A percentile compares a stretch with the other conserved stretches of the same genome.
These are phyloP conservation scores for Lathyrus oleraceus DNA, from an alignment of 306 rosid species.

Conservation along the genomic window DNA sequence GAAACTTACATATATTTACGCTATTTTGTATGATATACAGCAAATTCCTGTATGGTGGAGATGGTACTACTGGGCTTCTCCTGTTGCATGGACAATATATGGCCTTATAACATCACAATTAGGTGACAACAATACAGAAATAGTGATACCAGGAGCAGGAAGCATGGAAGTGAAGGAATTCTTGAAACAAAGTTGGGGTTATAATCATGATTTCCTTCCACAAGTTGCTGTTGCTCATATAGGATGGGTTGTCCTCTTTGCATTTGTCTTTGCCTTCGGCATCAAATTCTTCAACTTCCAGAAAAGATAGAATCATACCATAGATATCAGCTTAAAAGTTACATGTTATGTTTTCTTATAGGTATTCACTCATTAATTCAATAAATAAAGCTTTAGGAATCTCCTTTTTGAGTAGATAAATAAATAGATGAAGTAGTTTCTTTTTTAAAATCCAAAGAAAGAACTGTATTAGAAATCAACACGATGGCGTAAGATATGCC, in stretches of 20 bases:
- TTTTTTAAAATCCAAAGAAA: no score
- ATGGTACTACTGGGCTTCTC: slow-evolving; percentile 60
- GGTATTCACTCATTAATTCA: not conserved
- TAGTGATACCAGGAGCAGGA: slow-evolving; percentile 42
- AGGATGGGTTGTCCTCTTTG: slow-evolving; percentile 70
- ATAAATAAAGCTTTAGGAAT: not conserved
- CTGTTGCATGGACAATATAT: slow-evolving; percentile 43
- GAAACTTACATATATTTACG: no score
- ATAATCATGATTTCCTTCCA: slow-evolving; percentile 53
- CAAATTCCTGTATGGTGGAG: slow-evolving; percentile 79
- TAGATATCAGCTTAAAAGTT: not conserved
- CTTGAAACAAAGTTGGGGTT: slow-evolving; percentile 48
- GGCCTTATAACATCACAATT: slow-evolving; percentile 43
- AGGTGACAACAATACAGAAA: slow-evolving; percentile 19
- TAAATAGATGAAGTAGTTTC: not conserved
- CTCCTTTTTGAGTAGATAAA: not conserved
- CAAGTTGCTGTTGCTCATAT: slow-evolving; percentile 55
- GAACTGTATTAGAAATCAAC: no score
- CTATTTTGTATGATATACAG: no score
- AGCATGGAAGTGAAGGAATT: not conserved
- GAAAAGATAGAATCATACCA: slow-evolving; percentile 37
- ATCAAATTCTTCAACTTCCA: slow-evolving; percentile 72
- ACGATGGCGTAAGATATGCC: no score
- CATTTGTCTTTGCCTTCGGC: slow-evolving; percentile 61
- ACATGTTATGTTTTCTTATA: not conserved